Conservation (phyloP, 202 grass and related monocot genomes). For the Dendrocalamus latiflorus region DNA sequence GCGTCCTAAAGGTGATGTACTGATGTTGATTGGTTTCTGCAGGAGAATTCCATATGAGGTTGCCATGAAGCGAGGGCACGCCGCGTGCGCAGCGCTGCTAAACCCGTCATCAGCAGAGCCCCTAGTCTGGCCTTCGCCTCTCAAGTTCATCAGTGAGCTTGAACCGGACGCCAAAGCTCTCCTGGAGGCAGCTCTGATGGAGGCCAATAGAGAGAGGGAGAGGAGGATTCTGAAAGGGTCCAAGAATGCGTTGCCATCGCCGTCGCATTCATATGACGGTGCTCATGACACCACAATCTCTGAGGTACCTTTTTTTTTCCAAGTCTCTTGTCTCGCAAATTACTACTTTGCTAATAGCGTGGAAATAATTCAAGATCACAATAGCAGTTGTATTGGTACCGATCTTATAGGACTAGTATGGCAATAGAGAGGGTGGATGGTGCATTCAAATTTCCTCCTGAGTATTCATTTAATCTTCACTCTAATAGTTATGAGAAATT, state of each 20-base stretch:
- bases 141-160: no score
- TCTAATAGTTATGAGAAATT: no score
- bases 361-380: neutral
- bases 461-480: no score
- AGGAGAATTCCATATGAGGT: conserved; percentile 90
- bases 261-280: conserved; percentile 41
- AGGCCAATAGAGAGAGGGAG: conserved; percentile 84
- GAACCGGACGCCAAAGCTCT: no score
- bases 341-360: neutral
- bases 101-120: no score
- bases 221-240: conserved; percentile 69
- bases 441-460: no score
- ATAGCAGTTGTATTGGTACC: neutral
- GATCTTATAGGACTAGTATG: no score
- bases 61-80: conserved; percentile 78
- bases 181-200: no score
- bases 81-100: conserved; percentile 77
- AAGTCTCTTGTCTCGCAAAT: conserved; percentile 16
- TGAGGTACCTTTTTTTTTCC: conserved; percentile 48
- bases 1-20: neutral
- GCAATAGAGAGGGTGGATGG: no score
- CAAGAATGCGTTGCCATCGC: conserved; percentile 48
- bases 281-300: conserved; percentile 36
- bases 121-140: no score
- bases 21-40: conserved; percentile 9